Evolutionary conservation across 1,284 basidiomycete genomes (phyloP).

Genomic region (Irpex sp.): DNA sequence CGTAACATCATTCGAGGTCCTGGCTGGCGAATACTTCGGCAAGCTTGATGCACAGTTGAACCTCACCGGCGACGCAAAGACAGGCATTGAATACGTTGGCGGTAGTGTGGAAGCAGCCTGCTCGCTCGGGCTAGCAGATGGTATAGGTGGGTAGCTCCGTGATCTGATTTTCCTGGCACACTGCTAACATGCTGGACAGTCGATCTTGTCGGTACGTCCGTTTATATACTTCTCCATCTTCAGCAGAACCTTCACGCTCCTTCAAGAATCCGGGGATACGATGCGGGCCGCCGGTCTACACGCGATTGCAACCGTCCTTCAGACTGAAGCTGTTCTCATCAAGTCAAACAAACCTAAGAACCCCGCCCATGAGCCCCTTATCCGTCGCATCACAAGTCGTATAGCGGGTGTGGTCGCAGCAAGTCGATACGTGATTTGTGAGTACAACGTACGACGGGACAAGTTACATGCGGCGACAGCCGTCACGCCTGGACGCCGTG

Average conservation of each 20-base stretch:
- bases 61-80: conserved; percentile 49
- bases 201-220: conserved; percentile 80
- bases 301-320: conserved; percentile 85
- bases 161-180: conserved; percentile 2
- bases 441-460: conserved; percentile 84
- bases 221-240: not conserved
- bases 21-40: conserved; percentile 80
- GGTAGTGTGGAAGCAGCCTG: conserved; percentile 99
- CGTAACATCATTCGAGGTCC: conserved; percentile 91
- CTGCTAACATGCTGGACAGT: conserved; percentile 41
- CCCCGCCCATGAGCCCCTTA: conserved; percentile 64
- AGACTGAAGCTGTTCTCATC: conserved; percentile 94
- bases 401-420: conserved; percentile 95
- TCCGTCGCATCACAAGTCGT: conserved; percentile 81
- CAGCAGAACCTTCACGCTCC: not conserved
- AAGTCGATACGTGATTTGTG: conserved; percentile 82
- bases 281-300: conserved; percentile 98
- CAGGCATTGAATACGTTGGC: conserved; percentile 92
- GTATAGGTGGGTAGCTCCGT: conserved; percentile 71
- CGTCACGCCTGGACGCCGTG: conserved; percentile 88
- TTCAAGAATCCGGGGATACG: conserved; percentile 93
- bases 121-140: conserved; percentile 93
- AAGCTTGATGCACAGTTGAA: conserved; percentile 63
- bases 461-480: conserved; percentile 59
- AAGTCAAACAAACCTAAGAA: conserved; percentile 72